Evolutionary conservation across 495 filamentous ascomycete species (phyloP), one percentile per base, ranked within the genome.

Genomic region (Chaetomium fimeti): DNA sequence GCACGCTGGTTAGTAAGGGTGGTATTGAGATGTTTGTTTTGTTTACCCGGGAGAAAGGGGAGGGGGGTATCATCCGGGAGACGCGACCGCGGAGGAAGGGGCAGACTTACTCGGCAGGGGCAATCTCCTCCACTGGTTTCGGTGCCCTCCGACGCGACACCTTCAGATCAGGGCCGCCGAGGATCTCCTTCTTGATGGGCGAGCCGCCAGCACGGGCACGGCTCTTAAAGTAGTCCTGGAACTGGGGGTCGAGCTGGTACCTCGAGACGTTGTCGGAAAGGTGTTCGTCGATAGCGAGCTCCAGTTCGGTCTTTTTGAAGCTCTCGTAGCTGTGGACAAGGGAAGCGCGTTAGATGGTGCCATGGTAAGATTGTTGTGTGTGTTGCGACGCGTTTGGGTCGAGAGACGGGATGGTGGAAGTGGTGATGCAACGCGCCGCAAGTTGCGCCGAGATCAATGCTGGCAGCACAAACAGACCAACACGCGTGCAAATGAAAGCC

Each of bases 251-350:
- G 22, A 72, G 77, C 32, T 78, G 77, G 72, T 88, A 89, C 40
- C 79, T 81, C 54, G 83, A 73, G 40, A 81, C 74, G 75, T 96
- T 87, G 36, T 81, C 78, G 63, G 84, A 80, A 43, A 98, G 85
- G 77, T 89, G 86, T 27, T 89, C 83, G 57, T 94, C 90, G 61
- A 98, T 84, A 28, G 84, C 81, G 57, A 80, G 69, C 72, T 92
- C 90, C 45, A 98, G 85, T n/a, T 98, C 92, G 65, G 79, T 76
- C 77, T 97, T 97, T 68, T 88, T 89, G 66, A 85, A 75, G 43
- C 84, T 81, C 60, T 90, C 88, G 69, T 83, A 85, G 69, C 92
- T 97, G 67, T 53, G 22, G 25, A 5, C 24, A 24, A 40, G 42
- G 20, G 47, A 56, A 13, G 63, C 25, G 47, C 25, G 51, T 57